Percentiles rank a stretch among this genome's conserved stretches.
phyloP scores from a whole-genome alignment of 805 yeast species.

The Geotrichum ghanense region DNA sequence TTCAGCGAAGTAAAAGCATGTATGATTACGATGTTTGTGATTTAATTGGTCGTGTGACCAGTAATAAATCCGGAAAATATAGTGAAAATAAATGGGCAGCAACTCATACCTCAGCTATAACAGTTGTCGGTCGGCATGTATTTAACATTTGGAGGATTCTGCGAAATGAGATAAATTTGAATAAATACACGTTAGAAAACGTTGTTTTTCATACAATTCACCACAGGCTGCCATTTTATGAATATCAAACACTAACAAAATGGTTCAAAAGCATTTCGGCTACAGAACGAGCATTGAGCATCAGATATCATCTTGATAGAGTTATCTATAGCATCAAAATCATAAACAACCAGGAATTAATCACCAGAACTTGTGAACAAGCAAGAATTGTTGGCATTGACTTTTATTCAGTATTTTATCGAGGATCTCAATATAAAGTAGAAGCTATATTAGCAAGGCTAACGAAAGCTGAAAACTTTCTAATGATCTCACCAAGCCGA shows the following conservation, averaged over 20 bases:
- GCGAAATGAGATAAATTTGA: conserved; percentile 48
- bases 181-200: conserved; percentile 67
- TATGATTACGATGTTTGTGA: conserved; percentile 44
- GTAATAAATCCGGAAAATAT: conserved; percentile 25
- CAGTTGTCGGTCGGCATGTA: conserved; percentile 70
- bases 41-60: conserved; percentile 48
- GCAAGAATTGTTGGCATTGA: conserved; percentile 83
- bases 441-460: conserved; percentile 73
- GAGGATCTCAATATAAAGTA: conserved; percentile 93
- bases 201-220: conserved; percentile 60
- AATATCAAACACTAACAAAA: conserved; percentile 35
- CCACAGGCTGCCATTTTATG: conserved; percentile 52
- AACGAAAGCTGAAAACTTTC: conserved; percentile 61
- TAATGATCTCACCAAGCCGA: conserved; percentile 70
- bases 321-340: conserved; percentile 36
- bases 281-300: conserved; percentile 18
- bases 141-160: conserved; percentile 77
- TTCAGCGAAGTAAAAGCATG: conserved; percentile 38
- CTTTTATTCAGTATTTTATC: conserved; percentile 69
- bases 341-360: conserved; percentile 49
- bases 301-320: conserved; percentile 36
- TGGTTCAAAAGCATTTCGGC: conserved; percentile 19
- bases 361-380: conserved; percentile 66
- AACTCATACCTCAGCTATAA: conserved; percentile 60
- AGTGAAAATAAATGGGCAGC: conserved; percentile 67